Conservation (phyloP, 78 protist genomes). For the Acrasis kona region DNA sequence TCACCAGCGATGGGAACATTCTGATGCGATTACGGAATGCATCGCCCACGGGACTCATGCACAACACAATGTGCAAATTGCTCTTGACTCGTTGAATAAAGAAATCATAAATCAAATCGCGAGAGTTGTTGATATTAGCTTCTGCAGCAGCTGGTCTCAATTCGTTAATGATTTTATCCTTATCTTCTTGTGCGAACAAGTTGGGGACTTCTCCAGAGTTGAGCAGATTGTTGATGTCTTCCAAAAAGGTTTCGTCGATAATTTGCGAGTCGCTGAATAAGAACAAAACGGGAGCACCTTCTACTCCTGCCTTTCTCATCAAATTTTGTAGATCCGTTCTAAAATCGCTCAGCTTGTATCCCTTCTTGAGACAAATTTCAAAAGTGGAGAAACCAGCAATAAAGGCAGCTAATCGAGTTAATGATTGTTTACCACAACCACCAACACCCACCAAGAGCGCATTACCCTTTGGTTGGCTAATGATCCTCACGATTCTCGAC, state of each 20-base stretch:
- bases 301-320: slow-evolving; percentile 48
- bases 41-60: slow-evolving; percentile 56
- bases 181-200: slow-evolving; percentile 56
- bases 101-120: slow-evolving; percentile 14
- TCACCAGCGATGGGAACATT: slow-evolving; percentile 80
- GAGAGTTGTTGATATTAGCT: neutral
- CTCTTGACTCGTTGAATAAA: slow-evolving; percentile 46
- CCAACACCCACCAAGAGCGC: slow-evolving; percentile 69
- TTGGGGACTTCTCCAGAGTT: slow-evolving; percentile 79
- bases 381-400: slow-evolving; percentile 34
- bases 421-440: slow-evolving; percentile 49
- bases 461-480: slow-evolving; percentile 53
- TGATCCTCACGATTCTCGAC: slow-evolving; percentile 31
- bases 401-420: slow-evolving; percentile 42
- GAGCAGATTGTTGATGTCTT: slow-evolving; percentile 69
- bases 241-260: slow-evolving; percentile 52
- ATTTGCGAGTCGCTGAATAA: slow-evolving; percentile 72
- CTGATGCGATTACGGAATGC: slow-evolving; percentile 53
- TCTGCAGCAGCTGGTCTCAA: slow-evolving; percentile 12
- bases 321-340: slow-evolving; percentile 43
- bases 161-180: slow-evolving; percentile 18
- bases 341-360: slow-evolving; percentile 27
- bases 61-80: slow-evolving; percentile 49
- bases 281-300: slow-evolving; percentile 43
- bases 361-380: slow-evolving; percentile 24